Evolutionary conservation across 2,329 filamentous ascomycete species (phyloP), one percentile per base, ranked within the genome.

Genomic region (Xylaria sp.): DNA sequence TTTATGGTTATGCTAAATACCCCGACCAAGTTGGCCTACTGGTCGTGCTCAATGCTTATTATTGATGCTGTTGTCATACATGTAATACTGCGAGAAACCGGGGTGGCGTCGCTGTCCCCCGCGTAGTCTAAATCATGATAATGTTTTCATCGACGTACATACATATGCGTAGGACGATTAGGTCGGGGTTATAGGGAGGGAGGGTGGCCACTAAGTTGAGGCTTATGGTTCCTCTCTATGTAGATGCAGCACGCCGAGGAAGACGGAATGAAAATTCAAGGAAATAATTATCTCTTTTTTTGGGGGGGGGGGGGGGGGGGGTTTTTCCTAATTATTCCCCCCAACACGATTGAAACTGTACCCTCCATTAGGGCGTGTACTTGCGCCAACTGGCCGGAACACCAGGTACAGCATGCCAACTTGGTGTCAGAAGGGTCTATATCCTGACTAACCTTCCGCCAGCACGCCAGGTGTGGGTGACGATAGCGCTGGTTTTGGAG

Each of bases 311-410:
- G n/a, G n/a, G n/a, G n/a, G n/a, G n/a, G n/a, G n/a, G n/a, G n/a
- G n/a, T n/a, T n/a, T 53, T 53, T 59, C 7, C 6, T 14, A 17
- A 17, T 30, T 19, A 21, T 59, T 55, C 19, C 42, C 21, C 51
- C 59, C 54, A 48, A 36, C 21, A 24, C 24, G 14, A 39, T 59
- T 65, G 55, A 57, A 64, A 55, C 51, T 53, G 51, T 53, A 57
- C 62, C 62, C 65, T 65, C 65, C 65, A 67, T 67, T 36, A 57
- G 51, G 48, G 58, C 53, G 60, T 48, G 66, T 70, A 51, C 66
- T 53, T 66, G 64, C 58, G 57, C 70, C 70, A 67, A 69, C 69
- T 64, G 69, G 66, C 67, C 55, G 71, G 69, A 65, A 68, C 66
- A 61, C 63, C 61, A 70, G 69, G 67, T 56, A 64, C 64, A 68